Evolutionary conservation across 345 rosid genomes (phyloP).

Genomic region (Ceriops decandra): DNA sequence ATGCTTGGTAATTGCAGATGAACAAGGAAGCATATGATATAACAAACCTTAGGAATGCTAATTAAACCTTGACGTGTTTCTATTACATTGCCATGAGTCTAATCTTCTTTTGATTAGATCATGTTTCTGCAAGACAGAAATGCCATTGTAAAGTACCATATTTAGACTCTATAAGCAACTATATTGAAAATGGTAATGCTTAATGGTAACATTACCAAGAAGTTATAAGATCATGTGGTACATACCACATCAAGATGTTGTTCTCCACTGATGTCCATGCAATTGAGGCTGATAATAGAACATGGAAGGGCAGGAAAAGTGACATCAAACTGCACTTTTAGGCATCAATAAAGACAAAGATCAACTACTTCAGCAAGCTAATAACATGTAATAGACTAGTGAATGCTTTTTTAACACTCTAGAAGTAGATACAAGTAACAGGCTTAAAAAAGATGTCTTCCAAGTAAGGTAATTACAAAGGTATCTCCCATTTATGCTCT

Average conservation of each 20-base stretch:
- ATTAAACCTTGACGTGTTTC: constrained; percentile 80
- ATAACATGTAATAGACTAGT: background rate
- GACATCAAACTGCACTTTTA: constrained; percentile 71
- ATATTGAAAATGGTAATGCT: background rate
- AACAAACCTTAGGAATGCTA: constrained; percentile 79
- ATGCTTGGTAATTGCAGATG: background rate
- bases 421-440: no score
- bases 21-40: constrained; percentile 6
- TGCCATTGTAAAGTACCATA: background rate
- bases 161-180: background rate
- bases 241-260: constrained; percentile 94
- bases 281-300: constrained; percentile 86
- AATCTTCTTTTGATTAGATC: constrained; percentile 83
- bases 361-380: background rate
- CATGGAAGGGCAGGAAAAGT: constrained; percentile 92
- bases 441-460: no score
- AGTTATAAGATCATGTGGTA: constrained; percentile 9
- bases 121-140: constrained; percentile 58
- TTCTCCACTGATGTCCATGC: constrained; percentile 96
- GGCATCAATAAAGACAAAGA: background rate
- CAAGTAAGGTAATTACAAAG: no score
- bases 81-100: constrained; percentile 70
- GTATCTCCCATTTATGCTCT: no score
- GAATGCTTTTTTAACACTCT: no score
- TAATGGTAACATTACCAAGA: background rate